These are phyloP conservation scores for Pythium brachiatum DNA, from an alignment of 352 stramenopile species.

Conservation along the genomic window DNA sequence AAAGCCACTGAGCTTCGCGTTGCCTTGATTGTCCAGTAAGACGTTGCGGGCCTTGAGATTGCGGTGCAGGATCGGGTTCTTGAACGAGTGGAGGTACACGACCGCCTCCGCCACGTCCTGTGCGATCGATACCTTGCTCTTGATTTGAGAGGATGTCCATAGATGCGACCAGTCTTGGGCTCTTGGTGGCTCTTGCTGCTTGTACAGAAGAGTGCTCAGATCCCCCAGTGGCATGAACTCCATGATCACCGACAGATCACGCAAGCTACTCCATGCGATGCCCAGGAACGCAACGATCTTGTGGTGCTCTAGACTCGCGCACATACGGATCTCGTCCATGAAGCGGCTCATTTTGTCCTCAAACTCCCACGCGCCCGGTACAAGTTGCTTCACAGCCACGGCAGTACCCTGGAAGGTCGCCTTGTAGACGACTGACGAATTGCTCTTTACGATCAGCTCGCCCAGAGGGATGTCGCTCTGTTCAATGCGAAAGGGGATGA, in stretches of 20 bases:
- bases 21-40: conserved; percentile 4
- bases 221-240: conserved; percentile 28
- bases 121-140: conserved; percentile 8
- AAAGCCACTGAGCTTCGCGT: conserved; percentile 17
- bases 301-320: conserved; percentile 28
- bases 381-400: conserved; percentile 16
- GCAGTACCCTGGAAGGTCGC: not conserved
- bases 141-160: not conserved
- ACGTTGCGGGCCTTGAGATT: conserved; percentile 21
- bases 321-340: conserved; percentile 34
- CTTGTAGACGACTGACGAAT: not conserved
- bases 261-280: conserved; percentile 26
- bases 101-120: conserved; percentile 15
- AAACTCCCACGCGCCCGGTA: conserved; percentile 12
- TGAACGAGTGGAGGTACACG: conserved; percentile 23
- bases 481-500: conserved; percentile 7
- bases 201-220: conserved; percentile 15
- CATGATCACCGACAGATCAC: conserved; percentile 25
- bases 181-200: not conserved
- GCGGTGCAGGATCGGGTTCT: conserved; percentile 15
- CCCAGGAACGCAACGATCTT: conserved; percentile 32
- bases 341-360: conserved; percentile 17
- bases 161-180: not conserved
- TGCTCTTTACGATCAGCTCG: not conserved
- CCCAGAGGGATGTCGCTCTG: not conserved